A percentile compares a stretch with the other conserved stretches of the same genome.
These are phyloP conservation scores for Candida sojae DNA, from an alignment of 1,139 yeast species.

Conservation along the genomic window DNA sequence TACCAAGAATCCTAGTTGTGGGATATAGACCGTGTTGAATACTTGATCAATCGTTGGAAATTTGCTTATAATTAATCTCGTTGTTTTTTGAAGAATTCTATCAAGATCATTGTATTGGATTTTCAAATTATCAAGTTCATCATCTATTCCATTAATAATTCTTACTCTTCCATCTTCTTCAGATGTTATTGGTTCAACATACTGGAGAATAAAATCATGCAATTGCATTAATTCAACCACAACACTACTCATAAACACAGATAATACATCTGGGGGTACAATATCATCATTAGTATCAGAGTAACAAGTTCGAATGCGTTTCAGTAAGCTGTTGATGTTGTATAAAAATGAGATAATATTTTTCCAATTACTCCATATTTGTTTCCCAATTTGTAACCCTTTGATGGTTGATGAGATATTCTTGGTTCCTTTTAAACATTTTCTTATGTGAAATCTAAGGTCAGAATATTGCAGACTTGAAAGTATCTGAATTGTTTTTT, in stretches of 20 bases:
- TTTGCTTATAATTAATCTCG: slow-evolving; percentile 13
- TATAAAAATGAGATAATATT: slow-evolving; percentile 20
- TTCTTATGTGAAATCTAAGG: slow-evolving; percentile 14
- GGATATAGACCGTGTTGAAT: slow-evolving; percentile 42
- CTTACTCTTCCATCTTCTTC: slow-evolving; percentile 26
- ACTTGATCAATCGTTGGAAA: slow-evolving; percentile 13
- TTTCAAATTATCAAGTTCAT: slow-evolving; percentile 29
- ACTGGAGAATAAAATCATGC: slow-evolving; percentile 14
- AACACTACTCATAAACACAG: slow-evolving; percentile 5
- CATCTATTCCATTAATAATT: slow-evolving; percentile 29
- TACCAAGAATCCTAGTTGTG: slow-evolving; percentile 45
- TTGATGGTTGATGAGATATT: slow-evolving; percentile 23
- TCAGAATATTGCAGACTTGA: slow-evolving; percentile 16
- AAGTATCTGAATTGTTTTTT: slow-evolving; percentile 23
- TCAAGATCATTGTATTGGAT: slow-evolving; percentile 37
- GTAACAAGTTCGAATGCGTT: slow-evolving; percentile 9
- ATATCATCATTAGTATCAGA: background rate
- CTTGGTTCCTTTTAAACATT: slow-evolving; percentile 21
- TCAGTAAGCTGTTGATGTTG: slow-evolving; percentile 12
- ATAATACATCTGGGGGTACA: slow-evolving; percentile 2
- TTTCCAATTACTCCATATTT: slow-evolving; percentile 24
- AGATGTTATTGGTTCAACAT: slow-evolving; percentile 36
- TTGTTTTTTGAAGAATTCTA: slow-evolving; percentile 18
- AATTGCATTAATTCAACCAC: slow-evolving; percentile 12
- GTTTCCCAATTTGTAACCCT: slow-evolving; percentile 25